Conservation (phyloP, 2,329 filamentous ascomycete species). For the Trichoderma asperellum region DNA sequence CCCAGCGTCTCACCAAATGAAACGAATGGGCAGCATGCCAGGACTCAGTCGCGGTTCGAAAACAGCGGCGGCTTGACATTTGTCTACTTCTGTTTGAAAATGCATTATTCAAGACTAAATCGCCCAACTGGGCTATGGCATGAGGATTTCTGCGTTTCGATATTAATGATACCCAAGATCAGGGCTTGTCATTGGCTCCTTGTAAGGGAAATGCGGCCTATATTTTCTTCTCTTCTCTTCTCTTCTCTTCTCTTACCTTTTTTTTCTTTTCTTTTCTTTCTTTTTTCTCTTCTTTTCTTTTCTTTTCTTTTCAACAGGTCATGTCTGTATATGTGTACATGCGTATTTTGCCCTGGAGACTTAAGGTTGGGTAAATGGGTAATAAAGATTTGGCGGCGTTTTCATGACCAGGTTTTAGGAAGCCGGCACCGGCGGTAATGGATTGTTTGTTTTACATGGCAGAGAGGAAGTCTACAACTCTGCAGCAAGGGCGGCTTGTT, state of each 20-base stretch:
- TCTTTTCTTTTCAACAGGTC: constrained; percentile 12
- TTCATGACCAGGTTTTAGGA: constrained; percentile 17
- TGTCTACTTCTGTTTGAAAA: constrained; percentile 16
- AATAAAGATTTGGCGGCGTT: constrained; percentile 27
- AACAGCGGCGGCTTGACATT: constrained; percentile 40
- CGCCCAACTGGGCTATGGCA: constrained; percentile 15
- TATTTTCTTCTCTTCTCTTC: constrained; percentile 24
- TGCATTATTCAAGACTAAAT: constrained; percentile 8
- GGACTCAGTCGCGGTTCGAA: constrained; percentile 42
- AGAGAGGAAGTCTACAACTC: constrained; percentile 14
- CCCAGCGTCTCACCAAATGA: constrained; percentile 40
- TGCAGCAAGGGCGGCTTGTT: constrained; percentile 26
- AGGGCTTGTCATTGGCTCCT: constrained; percentile 34
- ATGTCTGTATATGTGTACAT: constrained; percentile 6
- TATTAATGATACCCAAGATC: constrained; percentile 46
- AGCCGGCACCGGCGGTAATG: constrained; percentile 21
- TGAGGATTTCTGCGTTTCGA: constrained; percentile 37
- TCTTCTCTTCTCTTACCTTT: not conserved
- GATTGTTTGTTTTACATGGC: constrained; percentile 25
- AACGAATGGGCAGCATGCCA: constrained; percentile 41
- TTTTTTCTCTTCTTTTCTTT: constrained; percentile 11
- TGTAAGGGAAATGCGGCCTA: constrained; percentile 32
- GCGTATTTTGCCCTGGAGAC: constrained; percentile 19
- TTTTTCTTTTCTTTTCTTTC: not conserved
- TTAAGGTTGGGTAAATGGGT: constrained; percentile 24